Evolutionary conservation across 164 flowering plant genomes (phyloP), one percentile per base, ranked within the genome.

Genomic region (Magnolia changhungtana): DNA sequence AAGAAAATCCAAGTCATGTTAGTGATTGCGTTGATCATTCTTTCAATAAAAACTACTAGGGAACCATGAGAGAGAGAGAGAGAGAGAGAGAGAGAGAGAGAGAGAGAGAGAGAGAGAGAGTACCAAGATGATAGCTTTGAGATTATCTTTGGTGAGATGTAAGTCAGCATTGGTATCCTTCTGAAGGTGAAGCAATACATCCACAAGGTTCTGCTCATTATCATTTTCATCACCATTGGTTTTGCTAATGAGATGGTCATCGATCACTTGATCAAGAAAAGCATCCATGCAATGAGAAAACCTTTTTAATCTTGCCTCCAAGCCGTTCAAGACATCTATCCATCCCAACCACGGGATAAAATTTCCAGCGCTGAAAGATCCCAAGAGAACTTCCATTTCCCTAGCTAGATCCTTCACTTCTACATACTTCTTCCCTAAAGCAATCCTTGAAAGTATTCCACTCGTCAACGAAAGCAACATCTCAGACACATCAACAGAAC

Each of bases 261-360:
- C 58, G 2, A 74, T 74, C 37, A 74, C 76, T 27, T 49, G 50
- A 9, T 74, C 76, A n/a, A 74, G 76, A 64, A 74, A 74, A n/a
- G 1, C 58, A 49, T 63, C 55, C 76, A 77, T 52, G 31, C 27
- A 72, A 3, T 20, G n/a, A 24, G 37, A 67, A 70, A 49, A 73
- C 71, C 71, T 71, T 55, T 72, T 55, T 4, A 80, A 13, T 29
- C 73, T 80, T 13, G 37, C 37, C 59, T 72, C 67, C 16, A 72
- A 37, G 16, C 85, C 85, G 31, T 77, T 80, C 13, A 82, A 6
- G 7, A 8, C 55, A 50, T 76, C 80, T 51, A 85, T 24, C 84
- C 80, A 81, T 18, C 67, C 80, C 63, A 85, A 16, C 65, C 49
- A 70, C 1, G 85, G 84, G 24, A 76, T 72, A 50, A 7, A 51